Evolutionary conservation across 2,329 filamentous ascomycete species (phyloP).

Genomic region (Chaetomium globosum): DNA sequence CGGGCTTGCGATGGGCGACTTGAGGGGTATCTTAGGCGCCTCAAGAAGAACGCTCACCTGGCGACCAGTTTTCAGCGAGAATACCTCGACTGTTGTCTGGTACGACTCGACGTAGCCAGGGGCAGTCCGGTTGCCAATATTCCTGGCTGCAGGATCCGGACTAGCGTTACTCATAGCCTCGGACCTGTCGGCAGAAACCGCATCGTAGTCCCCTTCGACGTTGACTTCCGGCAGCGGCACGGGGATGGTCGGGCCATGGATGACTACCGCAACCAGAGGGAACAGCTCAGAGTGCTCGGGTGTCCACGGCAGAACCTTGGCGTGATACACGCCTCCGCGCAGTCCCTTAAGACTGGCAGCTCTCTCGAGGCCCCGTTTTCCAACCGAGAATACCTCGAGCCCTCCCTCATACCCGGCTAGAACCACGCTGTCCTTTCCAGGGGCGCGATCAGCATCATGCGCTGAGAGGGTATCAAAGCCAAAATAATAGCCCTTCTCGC

Average conservation of each 20-base stretch:
- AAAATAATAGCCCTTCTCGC: slow-evolving; percentile 74
- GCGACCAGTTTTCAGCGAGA: slow-evolving; percentile 76
- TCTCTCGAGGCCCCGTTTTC: slow-evolving; percentile 70
- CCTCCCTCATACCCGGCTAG: slow-evolving; percentile 80
- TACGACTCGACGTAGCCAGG: slow-evolving; percentile 59
- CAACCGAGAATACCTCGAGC: slow-evolving; percentile 73
- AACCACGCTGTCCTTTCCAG: slow-evolving; percentile 64
- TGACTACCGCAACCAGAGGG: slow-evolving; percentile 75
- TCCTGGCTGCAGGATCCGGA: slow-evolving; percentile 42
- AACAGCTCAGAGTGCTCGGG: slow-evolving; percentile 56
- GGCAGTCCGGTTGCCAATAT: slow-evolving; percentile 44
- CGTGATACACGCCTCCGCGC: slow-evolving; percentile 75
- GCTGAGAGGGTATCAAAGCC: slow-evolving; percentile 73
- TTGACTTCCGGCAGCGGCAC: slow-evolving; percentile 42
- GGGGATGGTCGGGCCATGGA: slow-evolving; percentile 74
- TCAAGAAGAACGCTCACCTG: slow-evolving; percentile 73
- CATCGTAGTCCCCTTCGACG: slow-evolving; percentile 44
- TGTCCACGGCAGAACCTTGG: slow-evolving; percentile 78
- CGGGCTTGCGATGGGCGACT: slow-evolving; percentile 61
- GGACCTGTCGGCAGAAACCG: slow-evolving; percentile 45
- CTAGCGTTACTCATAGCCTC: slow-evolving; percentile 47
- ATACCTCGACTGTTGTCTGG: slow-evolving; percentile 86
- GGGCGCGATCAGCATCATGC: slow-evolving; percentile 42
- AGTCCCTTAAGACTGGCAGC: slow-evolving; percentile 74
- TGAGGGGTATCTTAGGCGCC: slow-evolving; percentile 64